Conservation (phyloP, 1,139 yeast genomes). For the Magnusiomyces clavatus region DNA sequence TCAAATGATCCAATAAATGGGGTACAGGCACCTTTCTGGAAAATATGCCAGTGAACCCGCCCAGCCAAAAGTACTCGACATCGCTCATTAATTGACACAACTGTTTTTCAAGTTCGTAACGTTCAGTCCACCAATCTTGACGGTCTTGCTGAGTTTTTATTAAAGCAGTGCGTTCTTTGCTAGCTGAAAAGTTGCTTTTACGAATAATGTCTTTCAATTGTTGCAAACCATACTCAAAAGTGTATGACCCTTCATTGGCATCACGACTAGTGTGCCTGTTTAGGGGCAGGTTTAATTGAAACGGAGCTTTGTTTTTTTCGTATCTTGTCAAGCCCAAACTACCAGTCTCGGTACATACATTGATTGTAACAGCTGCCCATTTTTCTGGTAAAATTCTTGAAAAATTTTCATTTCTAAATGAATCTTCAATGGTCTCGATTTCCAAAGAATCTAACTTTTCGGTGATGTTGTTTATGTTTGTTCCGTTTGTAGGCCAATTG, state of each 20-base stretch:
- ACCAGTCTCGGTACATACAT: conserved; percentile 50
- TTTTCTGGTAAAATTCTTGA: conserved; percentile 6
- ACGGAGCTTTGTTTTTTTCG: conserved; percentile 35
- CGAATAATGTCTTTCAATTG: conserved; percentile 47
- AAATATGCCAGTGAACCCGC: conserved; percentile 69
- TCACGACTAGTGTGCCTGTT: conserved; percentile 44
- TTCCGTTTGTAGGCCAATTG: conserved; percentile 10
- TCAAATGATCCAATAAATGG: conserved; percentile 34
- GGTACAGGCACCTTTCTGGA: conserved; percentile 29
- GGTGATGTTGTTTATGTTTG: not conserved
- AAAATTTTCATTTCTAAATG: not conserved
- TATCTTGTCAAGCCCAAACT: conserved; percentile 49
- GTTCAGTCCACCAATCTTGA: conserved; percentile 67
- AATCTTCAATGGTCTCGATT: no score
- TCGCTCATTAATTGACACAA: conserved; percentile 47
- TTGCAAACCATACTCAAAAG: conserved; percentile 41
- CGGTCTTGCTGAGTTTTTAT: conserved; percentile 56
- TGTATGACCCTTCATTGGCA: conserved; percentile 36
- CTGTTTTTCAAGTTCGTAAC: conserved; percentile 55
- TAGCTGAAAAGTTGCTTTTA: conserved; percentile 56
- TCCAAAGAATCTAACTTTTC: not conserved
- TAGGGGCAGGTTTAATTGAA: conserved; percentile 54
- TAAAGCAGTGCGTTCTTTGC: conserved; percentile 23
- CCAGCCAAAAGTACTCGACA: conserved; percentile 66
- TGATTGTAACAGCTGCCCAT: conserved; percentile 60